Base-by-base conservation (phyloP, 1,284 basidiomycete species). In the Sporisorium graminicola region DNA sequence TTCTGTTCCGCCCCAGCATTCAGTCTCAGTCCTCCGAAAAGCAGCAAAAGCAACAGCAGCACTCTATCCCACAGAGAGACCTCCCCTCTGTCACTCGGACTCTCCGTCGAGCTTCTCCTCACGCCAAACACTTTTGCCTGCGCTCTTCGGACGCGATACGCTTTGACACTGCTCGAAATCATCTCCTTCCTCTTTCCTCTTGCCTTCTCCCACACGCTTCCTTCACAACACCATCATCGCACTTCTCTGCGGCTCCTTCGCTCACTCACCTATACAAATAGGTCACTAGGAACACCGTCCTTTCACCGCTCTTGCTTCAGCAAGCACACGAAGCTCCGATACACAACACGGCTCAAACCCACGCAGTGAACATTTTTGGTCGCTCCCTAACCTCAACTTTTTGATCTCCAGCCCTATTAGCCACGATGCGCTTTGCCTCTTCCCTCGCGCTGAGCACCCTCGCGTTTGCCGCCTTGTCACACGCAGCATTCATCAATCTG, bases 401-500 rank as follows among this genome's bases (percentile, higher is more conserved):
- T 35, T 14, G 13, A 24, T 10, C 27, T 5, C 24, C 46, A 20
- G 18, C 29, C 22, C 54, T 2, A 18, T 6, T 24, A 24, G 10
- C 31, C 47, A 55, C 20, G 1, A 68, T 68, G 59, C 50, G 55
- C 20, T 27, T 58, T 29, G 27, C 59, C 2, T 16, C 29, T 2
- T 46, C 54, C 7, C 35, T 29, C 22, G 26, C 56, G 1, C 22
- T 65, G 13, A 24, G 49, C 33, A 22, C 27, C 16, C 20, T 50
- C 1, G 46, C 40, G 26, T 18, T 55, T 5, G 52, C 52, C 0
- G 20, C 54, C 6, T 12, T 67, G 26, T 35, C 58, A 1, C 50
- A 22, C 5, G 54, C 54, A 3, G 59, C 62, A 1, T 22, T 26
- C 12, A 40, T 70, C 62, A 54, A 31, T 22, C 18, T 69, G 4